Base-by-base conservation (phyloP, 805 yeast species). In the Saturnispora sanitii region DNA sequence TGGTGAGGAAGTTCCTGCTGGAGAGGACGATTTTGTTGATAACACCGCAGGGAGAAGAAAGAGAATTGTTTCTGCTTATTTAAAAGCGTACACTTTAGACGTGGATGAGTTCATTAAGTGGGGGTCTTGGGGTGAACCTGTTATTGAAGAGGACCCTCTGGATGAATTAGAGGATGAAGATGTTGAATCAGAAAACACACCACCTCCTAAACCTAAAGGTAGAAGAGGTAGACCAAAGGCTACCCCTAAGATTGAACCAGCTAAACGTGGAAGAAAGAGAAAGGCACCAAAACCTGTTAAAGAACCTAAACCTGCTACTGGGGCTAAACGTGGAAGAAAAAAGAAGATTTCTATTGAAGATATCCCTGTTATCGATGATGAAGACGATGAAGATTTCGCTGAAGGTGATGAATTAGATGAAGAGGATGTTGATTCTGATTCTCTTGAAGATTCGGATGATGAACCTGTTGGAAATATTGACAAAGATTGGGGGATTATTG, bases 21-120 rank as follows among this genome's bases (percentile, higher is more conserved):
- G 33, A 11, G 15, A 15, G 6, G 43, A 31, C 7, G 32, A 35
- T 26, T 32, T 37, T 22, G 26, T 26, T 22, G 31, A 28, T 37
- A 41, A 36, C 31, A 33, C 40, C 11, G 47, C 30, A 27, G 48
- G 50, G 4, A 38, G 50, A 18, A 45, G 42, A n/a, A 55, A 49
- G 34, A 52, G 53, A 38, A 41, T 59, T 29, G 54, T 57, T 11
- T 50, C 44, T 31, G 64, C 64, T n/a, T 58, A 57, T 40, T 45
- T 53, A 13, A 49, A 50, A 36, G 58, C 61, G 3, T 42, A 50
- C 26, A 70, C 72, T 27, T 74, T 79, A 2, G 70, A 75, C 1
- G 58, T 65, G 15, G 74, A 70, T 28, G 75, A 66, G 22, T 67
- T 70, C 46, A 65, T 64, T 8, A 51, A 52, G 31, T 66, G 51